Conservation (phyloP, 2,329 filamentous ascomycete species). For the Sclerotinia sclerotiorum region DNA sequence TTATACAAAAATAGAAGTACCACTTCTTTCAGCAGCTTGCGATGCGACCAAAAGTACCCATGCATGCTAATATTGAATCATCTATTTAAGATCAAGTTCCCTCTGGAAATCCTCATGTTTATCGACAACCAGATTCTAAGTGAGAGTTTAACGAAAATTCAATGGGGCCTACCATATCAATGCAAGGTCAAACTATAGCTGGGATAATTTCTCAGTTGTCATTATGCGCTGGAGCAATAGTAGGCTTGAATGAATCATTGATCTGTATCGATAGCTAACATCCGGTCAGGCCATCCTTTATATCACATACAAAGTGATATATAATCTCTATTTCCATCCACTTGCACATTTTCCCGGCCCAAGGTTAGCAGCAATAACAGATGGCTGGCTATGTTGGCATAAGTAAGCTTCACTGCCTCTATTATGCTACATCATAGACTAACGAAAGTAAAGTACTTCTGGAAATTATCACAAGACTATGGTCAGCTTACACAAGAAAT, state of each 20-base stretch:
- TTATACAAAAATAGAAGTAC: background rate
- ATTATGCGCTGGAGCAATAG: conserved; percentile 3
- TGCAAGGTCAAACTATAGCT: background rate
- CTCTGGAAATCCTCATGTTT: background rate
- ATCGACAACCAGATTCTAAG: background rate
- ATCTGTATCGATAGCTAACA: background rate
- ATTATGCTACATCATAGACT: background rate
- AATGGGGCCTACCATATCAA: conserved; percentile 1
- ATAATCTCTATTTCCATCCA: conserved; percentile 20
- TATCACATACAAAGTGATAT: conserved; percentile 13
- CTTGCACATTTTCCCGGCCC: conserved; percentile 23
- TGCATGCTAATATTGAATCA: background rate
- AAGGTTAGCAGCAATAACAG: conserved; percentile 16
- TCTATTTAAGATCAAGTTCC: background rate
- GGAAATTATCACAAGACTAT: conserved; percentile 10
- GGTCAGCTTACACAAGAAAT: conserved; percentile 9
- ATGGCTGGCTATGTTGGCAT: conserved; percentile 13
- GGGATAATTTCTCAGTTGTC: background rate
- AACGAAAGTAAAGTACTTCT: background rate
- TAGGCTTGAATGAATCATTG: background rate
- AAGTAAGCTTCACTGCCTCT: background rate
- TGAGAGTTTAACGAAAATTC: background rate
- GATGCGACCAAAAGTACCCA: background rate
- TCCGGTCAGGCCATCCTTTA: background rate
- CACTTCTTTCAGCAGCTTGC: background rate